Base-by-base conservation (phyloP, 371 early-diverging fungal species). In the Mucor mucedo region DNA sequence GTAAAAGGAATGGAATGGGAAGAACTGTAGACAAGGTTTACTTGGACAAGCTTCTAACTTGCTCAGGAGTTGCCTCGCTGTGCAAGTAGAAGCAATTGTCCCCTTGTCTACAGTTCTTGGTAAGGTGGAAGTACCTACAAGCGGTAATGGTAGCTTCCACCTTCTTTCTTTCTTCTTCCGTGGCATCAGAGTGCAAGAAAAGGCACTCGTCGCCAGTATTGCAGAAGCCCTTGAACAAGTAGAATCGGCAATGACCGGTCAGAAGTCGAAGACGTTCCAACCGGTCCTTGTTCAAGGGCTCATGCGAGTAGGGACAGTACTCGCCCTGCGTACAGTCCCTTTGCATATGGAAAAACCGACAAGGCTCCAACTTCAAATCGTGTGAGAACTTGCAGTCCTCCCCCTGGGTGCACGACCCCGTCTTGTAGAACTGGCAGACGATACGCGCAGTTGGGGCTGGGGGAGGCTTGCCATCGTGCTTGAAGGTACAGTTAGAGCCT, bases 201-300 rank as follows among this genome's bases (percentile, higher is more conserved):
- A 63, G 33, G 13, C 79, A 79, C 4, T 28, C 21, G 29, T 76
- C 75, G 21, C 71, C 77, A 21, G 32, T 56, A 9, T 63, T 75
- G 45, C 79, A 79, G 27, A 58, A 74, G 0, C 79, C 79, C 55
- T 79, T 79, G 7, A 76, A 59, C n/a, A 71, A 71, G 32, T 70
- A 79, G 40, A 69, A 79, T 27, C 72, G 65, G 28, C 79, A 79
- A 2, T 71, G 71, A 0, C 72, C 74, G 7, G 74, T 76, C 45
- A 76, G 54, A 0, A 14, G 27, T 1, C 65, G 66, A 4, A 79
- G 59, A 13, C 63, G 52, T 5, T 16, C 14, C 8, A 60, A 45
- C n/a, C 35, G 7, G 2, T 59, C 60, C 4, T 49, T 30, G 2
- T 58, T 65, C 5, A 77, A 55, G 7, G 67, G 62, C 4, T 55